phyloP scores from a whole-genome alignment of 768 basidiomycete species.

The Lactarius trivialis region DNA sequence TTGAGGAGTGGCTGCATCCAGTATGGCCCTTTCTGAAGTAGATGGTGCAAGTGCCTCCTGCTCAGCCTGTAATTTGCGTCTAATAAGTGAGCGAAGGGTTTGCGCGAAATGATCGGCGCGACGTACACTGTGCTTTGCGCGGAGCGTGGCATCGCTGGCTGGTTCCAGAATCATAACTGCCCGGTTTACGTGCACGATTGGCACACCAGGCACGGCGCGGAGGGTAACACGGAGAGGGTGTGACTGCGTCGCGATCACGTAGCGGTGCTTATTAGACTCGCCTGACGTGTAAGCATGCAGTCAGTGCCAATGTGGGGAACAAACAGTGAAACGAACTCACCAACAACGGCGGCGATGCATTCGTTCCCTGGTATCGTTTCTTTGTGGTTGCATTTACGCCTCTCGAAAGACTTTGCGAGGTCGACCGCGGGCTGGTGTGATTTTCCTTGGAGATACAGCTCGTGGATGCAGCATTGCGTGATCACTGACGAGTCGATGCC shows the following conservation, averaged over 20 bases:
- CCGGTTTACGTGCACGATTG: conserved; percentile 86
- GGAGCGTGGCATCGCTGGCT: conserved; percentile 70
- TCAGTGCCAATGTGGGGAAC: neutral
- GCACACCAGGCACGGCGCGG: conserved; percentile 73
- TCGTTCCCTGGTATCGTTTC: conserved; percentile 81
- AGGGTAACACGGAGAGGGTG: conserved; percentile 61
- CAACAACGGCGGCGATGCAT: conserved; percentile 75
- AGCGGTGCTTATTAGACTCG: conserved; percentile 84
- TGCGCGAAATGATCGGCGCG: neutral
- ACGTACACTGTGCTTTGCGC: conserved; percentile 56
- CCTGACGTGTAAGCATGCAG: conserved; percentile 36
- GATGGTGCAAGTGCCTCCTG: conserved; percentile 50
- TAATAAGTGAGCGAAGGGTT: neutral
- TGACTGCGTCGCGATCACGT: conserved; percentile 83
- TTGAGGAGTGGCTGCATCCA: conserved; percentile 30
- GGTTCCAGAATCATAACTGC: conserved; percentile 92
- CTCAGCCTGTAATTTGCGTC: conserved; percentile 44
- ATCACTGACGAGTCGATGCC: conserved; percentile 68
- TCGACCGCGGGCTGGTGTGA: conserved; percentile 70
- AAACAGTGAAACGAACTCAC: conserved; percentile 37
- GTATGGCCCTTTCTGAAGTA: conserved; percentile 40
- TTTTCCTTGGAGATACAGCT: conserved; percentile 81
- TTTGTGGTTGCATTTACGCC: conserved; percentile 90
- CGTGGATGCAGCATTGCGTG: conserved; percentile 95
- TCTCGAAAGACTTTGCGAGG: conserved; percentile 88